phyloP scores from a whole-genome alignment of 1,284 basidiomycete species.

The Trichosporon sp. region DNA sequence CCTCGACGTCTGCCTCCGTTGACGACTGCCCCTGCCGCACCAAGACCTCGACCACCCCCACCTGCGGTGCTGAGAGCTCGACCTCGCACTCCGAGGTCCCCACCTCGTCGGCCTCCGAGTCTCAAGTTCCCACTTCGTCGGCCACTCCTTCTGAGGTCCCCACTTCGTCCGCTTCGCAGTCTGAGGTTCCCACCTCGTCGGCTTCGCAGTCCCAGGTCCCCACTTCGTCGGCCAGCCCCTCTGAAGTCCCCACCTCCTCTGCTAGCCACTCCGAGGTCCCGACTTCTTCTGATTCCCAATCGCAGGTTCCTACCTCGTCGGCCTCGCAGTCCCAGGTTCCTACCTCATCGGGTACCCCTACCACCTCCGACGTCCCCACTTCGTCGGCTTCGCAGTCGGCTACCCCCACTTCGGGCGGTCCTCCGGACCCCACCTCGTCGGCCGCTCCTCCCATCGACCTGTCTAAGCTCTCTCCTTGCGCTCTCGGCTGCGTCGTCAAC shows the following conservation, averaged over 20 bases:
- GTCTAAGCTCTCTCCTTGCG: slow-evolving; percentile 20
- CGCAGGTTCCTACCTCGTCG: too few species aligned
- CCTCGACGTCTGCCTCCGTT: not conserved
- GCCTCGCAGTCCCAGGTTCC: not conserved
- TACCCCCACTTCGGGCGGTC: not conserved
- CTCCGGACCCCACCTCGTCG: not conserved
- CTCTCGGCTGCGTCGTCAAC: slow-evolving; percentile 14
- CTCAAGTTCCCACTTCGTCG: not conserved
- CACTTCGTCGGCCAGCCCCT: too few species aligned
- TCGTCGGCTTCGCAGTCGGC: not conserved
- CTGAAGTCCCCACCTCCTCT: not conserved
- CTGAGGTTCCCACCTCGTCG: not conserved
- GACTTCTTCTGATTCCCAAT: not conserved
- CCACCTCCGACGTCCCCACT: not conserved
- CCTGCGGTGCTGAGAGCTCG: not conserved
- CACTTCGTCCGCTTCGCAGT: not conserved
- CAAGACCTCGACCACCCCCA: not conserved
- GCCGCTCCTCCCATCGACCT: slow-evolving; percentile 2
- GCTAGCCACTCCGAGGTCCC: not conserved
- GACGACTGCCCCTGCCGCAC: not conserved
- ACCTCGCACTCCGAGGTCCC: not conserved
- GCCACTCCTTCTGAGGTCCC: not conserved
- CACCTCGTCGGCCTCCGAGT: not conserved
- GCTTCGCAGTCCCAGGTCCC: too few species aligned
- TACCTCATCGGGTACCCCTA: not conserved